phyloP scores from a whole-genome alignment of 2,329 filamentous ascomycete genomes.

The Knufia petricola region DNA sequence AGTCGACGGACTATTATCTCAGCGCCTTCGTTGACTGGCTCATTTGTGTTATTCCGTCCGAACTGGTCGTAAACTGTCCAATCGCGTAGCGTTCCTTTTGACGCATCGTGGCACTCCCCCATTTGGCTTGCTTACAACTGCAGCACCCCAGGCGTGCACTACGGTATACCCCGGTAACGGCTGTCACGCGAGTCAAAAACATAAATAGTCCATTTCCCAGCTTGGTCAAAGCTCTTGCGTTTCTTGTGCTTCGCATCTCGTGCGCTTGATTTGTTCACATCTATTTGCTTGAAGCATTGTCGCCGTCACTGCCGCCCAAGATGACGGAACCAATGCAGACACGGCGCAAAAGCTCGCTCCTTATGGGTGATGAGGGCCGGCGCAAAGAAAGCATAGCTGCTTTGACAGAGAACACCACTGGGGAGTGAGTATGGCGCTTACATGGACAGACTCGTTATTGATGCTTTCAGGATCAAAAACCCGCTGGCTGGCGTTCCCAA shows the following conservation, averaged over 20 bases:
- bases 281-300: not conserved
- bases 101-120: too few species aligned
- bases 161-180: too few species aligned
- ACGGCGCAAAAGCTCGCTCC: constrained; percentile 11
- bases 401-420: constrained; percentile 27
- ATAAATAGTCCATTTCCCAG: not conserved
- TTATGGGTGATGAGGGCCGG: constrained; percentile 17
- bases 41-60: too few species aligned
- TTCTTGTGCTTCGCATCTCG: not conserved
- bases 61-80: too few species aligned
- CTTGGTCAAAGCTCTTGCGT: not conserved
- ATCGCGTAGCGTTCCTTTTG: too few species aligned
- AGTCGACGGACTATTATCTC: too few species aligned
- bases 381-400: constrained; percentile 23
- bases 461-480: constrained; percentile 21
- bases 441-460: not conserved
- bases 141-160: too few species aligned
- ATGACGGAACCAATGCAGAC: not conserved
- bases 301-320: not conserved
- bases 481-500: constrained; percentile 27
- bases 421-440: constrained; percentile 24
- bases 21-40: too few species aligned
- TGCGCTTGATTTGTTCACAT: too few species aligned
- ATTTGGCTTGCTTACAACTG: too few species aligned
- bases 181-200: not conserved